phyloP scores from a whole-genome alignment of 169 alveolate species.

The Eimeria acervulina region DNA sequence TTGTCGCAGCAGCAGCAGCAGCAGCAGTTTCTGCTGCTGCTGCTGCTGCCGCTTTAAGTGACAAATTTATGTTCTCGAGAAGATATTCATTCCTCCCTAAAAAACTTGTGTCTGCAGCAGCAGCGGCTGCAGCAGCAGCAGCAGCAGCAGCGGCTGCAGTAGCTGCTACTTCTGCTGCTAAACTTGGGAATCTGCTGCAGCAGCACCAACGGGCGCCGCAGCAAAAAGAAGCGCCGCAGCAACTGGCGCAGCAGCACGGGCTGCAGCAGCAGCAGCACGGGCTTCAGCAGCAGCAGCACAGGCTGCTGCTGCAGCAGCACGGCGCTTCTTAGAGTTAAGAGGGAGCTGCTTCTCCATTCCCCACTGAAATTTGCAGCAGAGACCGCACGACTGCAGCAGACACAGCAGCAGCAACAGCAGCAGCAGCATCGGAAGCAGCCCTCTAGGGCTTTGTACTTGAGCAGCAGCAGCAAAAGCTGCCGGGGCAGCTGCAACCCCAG shows the following conservation, averaged over 20 bases:
- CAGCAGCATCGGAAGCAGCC: constrained; percentile 33
- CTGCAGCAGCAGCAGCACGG: neutral
- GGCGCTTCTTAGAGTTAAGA: neutral
- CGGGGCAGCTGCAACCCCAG: neutral
- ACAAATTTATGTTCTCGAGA: neutral
- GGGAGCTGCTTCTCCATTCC: neutral
- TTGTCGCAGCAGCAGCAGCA: neutral
- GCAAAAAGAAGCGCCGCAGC: neutral
- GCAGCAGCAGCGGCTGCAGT: constrained; percentile 1
- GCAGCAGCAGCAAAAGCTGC: neutral
- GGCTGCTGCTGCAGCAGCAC: neutral
- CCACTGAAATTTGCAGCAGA: constrained; percentile 18
- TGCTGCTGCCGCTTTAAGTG: neutral
- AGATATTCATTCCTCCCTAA: neutral
- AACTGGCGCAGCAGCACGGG: neutral
- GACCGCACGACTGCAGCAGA: constrained; percentile 51
- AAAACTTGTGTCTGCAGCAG: neutral
- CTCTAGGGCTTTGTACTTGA: neutral
- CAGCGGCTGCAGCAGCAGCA: neutral
- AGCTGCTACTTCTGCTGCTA: neutral
- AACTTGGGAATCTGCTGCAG: neutral
- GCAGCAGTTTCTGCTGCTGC: neutral
- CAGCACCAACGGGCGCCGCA: neutral
- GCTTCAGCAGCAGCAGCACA: neutral
- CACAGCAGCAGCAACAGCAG: constrained; percentile 50